Evolutionary conservation across 1,139 yeast species (phyloP), one percentile per base, ranked within the genome.

Genomic region (Casaregolazyma suthepensis): DNA sequence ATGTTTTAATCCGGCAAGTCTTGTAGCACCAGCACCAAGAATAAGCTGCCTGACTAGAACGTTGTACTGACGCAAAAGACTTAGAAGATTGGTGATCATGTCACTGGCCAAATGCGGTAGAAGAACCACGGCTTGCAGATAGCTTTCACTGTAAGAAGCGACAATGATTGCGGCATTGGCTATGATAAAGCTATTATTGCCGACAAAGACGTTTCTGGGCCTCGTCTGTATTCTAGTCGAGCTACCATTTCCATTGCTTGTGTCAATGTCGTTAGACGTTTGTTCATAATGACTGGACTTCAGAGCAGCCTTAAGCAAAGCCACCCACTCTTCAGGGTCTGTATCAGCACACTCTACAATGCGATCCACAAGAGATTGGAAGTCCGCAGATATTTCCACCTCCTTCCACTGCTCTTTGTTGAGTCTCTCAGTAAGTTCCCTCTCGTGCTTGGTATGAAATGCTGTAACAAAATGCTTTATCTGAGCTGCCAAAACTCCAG

Each of bases 361-460:
- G 52, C 79, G 79, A 63, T 85, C 80, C 2, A 85, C 76, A 4
- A 72, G 61, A 0, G 52, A 59, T 65, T 89, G 96, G 2, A 79
- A 65, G 1, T 69, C 66, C 0, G 69, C 61, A 0, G 84, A 70
- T 5, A 82, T 75, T 46, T 76, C 76, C 29, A 78, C 79, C 55
- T 91, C 96, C 54, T 80, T 81, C 99, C 99, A 93, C 19, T 73
- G 73, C 60, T 91, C 98, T 51, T 74, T 74, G 54, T 87, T 93
- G 59, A 88, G 75, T 17, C 75, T 72, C 2, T 66, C 66, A 10
- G 78, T 73, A 48, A 87, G 70, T 35, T 60, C 63, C 51, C 71
- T 75, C 53, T 81, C 67, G 35, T 79, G 73, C 18, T 75, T 74
- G 55, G 77, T 76, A 61, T 86, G 90, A 62, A 79, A 78, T 46